phyloP scores from a whole-genome alignment of 2,329 filamentous ascomycete genomes.

The Byssochlamys sp. region DNA sequence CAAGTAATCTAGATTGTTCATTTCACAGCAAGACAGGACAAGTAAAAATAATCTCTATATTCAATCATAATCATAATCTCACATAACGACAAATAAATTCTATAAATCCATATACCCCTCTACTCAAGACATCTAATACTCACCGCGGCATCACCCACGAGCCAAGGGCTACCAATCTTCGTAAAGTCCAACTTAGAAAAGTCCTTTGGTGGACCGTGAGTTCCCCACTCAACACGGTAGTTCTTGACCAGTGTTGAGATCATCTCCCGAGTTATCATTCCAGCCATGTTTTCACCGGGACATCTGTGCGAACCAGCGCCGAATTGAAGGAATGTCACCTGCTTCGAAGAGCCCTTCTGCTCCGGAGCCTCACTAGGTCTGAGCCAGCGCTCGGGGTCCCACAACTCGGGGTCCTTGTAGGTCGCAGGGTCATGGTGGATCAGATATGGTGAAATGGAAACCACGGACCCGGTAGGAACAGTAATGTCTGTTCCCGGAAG shows the following conservation, averaged over 20 bases:
- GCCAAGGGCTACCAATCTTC: constrained; percentile 10
- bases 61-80: background rate
- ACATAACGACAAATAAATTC: background rate
- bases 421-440: constrained; percentile 8
- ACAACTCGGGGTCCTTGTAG: constrained; percentile 5
- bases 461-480: constrained; percentile 6
- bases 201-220: constrained; percentile 2
- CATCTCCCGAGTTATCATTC: constrained; percentile 6
- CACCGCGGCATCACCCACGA: constrained; percentile 6
- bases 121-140: constrained; percentile 3
- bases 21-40: background rate
- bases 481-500: constrained; percentile 6
- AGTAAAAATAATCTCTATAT: background rate
- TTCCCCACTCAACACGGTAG: constrained; percentile 6
- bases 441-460: constrained; percentile 9
- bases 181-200: constrained; percentile 7
- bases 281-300: constrained; percentile 8
- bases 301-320: constrained; percentile 9
- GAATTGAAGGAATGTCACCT: constrained; percentile 7
- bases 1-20: background rate
- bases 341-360: constrained; percentile 3
- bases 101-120: background rate
- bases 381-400: constrained; percentile 7
- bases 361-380: constrained; percentile 3
- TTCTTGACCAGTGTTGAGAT: constrained; percentile 5